Base-by-base conservation (phyloP, 768 basidiomycete genomes). In the Kwoniella pini region DNA sequence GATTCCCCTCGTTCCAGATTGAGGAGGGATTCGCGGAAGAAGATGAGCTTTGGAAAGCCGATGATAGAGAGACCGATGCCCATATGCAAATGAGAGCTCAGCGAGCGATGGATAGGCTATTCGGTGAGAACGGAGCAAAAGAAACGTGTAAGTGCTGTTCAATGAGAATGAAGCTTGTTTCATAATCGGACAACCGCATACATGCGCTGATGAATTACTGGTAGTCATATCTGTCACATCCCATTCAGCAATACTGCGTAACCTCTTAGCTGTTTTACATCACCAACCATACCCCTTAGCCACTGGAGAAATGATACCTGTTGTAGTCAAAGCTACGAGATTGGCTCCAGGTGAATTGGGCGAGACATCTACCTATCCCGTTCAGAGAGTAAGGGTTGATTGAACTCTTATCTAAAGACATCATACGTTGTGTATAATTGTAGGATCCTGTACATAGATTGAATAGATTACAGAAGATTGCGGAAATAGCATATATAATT, bases 301-400 rank as follows among this genome's bases (percentile, higher is more conserved):
- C 3, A 78, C 77, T 33, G 75, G 71, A 4, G 77, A 76, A 57
- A 74, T 78, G 75, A 78, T 78, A 38, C 77, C 77, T 2, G 65
- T 77, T 17, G 67, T 77, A 13, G 70, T 77, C 50, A 73, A 69
- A 51, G 73, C 73, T 28, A 77, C 76, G 4, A 45, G 44, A 12
- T 21, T 65, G 19, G 13, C 19, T 15, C 45, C 55, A 13, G 45
- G 36, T 36, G 7, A 36, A 15, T 36, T 36, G 33, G 33, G 33
- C 33, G 33, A 36, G 15, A 36, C 33, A 7, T 15, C 33, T 36
- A 15, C 15, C 7, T 36, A 36, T 36, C 33, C 33, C 33, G 15
- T 36, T 7, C 33, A 36, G 7, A 36, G 33, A 15, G 33, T 36
- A 36, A 36, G 33, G 33, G 15, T 36, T 7, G 33, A 36, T 15